These are phyloP conservation scores for Isabelozyma gotoi DNA, from an alignment of 805 yeast species.

Conservation along the genomic window DNA sequence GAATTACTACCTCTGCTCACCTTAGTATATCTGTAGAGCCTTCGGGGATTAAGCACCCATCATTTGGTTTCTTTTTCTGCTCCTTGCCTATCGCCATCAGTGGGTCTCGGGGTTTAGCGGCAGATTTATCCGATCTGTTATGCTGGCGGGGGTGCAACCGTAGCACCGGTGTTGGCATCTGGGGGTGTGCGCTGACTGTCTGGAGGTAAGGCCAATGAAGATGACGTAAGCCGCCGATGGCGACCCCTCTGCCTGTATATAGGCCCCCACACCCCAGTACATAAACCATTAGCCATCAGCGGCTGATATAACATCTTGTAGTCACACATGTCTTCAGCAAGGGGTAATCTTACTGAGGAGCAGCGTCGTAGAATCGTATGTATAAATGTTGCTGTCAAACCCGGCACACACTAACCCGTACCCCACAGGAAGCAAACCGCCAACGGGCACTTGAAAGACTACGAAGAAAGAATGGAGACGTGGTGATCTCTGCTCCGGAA, in stretches of 20 bases:
- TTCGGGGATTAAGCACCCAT: no score
- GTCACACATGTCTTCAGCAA: slow-evolving; percentile 22
- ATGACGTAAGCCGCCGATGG: neutral
- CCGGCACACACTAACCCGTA: slow-evolving; percentile 5
- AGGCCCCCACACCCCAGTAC: no score
- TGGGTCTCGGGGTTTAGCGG: no score
- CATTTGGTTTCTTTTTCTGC: no score
- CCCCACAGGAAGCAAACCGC: slow-evolving; percentile 60
- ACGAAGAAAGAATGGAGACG: slow-evolving; percentile 31
- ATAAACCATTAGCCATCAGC: no score
- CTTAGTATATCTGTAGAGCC: no score
- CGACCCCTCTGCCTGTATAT: neutral
- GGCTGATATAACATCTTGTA: no score
- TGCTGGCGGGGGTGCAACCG: no score
- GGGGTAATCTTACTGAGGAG: slow-evolving; percentile 30
- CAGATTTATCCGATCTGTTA: no score
- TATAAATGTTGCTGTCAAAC: slow-evolving; percentile 5
- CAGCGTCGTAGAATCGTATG: slow-evolving; percentile 37
- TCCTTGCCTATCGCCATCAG: no score
- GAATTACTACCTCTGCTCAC: no score
- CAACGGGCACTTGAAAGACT: slow-evolving; percentile 60
- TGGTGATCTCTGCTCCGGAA: no score
- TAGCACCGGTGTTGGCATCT: neutral
- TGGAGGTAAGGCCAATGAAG: neutral
- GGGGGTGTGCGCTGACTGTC: neutral